These are phyloP conservation scores for Medakamo hakoo DNA, from an alignment of 139 green algal genomes.

Conservation along the genomic window DNA sequence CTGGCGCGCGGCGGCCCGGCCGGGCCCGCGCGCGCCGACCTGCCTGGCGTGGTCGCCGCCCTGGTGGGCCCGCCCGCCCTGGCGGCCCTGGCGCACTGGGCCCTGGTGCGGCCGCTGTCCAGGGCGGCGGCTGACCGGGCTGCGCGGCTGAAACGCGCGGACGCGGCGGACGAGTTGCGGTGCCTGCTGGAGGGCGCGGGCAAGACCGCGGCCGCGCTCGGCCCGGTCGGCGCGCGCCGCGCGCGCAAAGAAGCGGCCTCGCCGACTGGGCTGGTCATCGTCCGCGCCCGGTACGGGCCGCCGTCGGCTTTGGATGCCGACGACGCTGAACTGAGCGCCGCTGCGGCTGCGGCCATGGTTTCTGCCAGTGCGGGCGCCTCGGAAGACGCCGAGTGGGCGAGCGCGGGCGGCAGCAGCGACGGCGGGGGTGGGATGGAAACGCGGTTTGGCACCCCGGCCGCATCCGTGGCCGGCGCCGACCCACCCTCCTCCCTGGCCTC, in stretches of 20 bases:
- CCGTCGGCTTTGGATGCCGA: neutral
- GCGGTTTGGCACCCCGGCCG: too few species aligned
- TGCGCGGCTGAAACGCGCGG: neutral
- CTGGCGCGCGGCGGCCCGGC: conserved; percentile 6
- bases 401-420: too few species aligned
- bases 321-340: too few species aligned
- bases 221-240: conserved; percentile 22
- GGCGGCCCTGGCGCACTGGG: neutral
- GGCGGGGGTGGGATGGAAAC: neutral
- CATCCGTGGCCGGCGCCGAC: too few species aligned
- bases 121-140: neutral
- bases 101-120: conserved; percentile 18
- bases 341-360: too few species aligned
- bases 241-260: conserved; percentile 10
- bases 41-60: conserved; percentile 7
- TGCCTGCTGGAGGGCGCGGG: conserved; percentile 4
- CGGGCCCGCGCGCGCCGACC: neutral
- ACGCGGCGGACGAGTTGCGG: conserved; percentile 5
- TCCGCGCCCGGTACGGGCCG: conserved; percentile 25
- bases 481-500: too few species aligned
- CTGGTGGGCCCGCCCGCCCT: conserved; percentile 19
- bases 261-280: conserved; percentile 19
- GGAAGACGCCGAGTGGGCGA: too few species aligned
- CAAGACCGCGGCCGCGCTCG: conserved; percentile 13
- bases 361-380: too few species aligned